These are phyloP conservation scores for Calycina marina DNA, from an alignment of 2,329 filamentous ascomycete genomes.

Conservation along the genomic window DNA sequence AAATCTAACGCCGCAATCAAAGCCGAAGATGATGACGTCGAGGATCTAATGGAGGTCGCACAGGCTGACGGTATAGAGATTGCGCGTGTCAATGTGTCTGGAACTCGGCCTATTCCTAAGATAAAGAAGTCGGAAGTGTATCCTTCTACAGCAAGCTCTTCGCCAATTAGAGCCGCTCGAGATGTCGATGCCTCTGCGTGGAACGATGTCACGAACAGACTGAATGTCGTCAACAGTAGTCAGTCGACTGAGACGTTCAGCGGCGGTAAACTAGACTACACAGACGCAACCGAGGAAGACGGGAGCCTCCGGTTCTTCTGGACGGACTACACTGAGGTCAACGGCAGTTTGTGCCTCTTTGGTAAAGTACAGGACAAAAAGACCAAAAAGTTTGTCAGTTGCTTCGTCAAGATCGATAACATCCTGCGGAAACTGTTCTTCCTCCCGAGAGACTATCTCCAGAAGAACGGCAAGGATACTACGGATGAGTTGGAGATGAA, in stretches of 20 bases:
- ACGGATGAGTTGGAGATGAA: slow-evolving; percentile 70
- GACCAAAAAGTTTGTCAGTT: slow-evolving; percentile 66
- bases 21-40: slow-evolving; percentile 53
- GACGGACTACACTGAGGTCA: slow-evolving; percentile 89
- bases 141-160: slow-evolving; percentile 62
- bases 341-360: slow-evolving; percentile 83
- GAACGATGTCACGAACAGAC: slow-evolving; percentile 72
- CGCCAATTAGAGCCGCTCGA: slow-evolving; percentile 48
- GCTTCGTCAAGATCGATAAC: slow-evolving; percentile 92
- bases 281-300: slow-evolving; percentile 84
- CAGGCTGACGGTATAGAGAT: slow-evolving; percentile 56
- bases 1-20: slow-evolving; percentile 45
- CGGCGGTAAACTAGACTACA: slow-evolving; percentile 68
- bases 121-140: slow-evolving; percentile 51
- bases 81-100: slow-evolving; percentile 71
- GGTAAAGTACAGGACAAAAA: slow-evolving; percentile 91
- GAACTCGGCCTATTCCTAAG: slow-evolving; percentile 64
- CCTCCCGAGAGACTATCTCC: slow-evolving; percentile 58
- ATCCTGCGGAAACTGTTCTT: slow-evolving; percentile 88
- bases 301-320: slow-evolving; percentile 91
- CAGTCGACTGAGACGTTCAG: slow-evolving; percentile 46
- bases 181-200: slow-evolving; percentile 69
- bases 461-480: slow-evolving; percentile 50
- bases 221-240: slow-evolving; percentile 72
- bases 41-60: slow-evolving; percentile 78